Conservation (phyloP, 2,329 filamentous ascomycete genomes). For the Fusarium avenaceum region DNA sequence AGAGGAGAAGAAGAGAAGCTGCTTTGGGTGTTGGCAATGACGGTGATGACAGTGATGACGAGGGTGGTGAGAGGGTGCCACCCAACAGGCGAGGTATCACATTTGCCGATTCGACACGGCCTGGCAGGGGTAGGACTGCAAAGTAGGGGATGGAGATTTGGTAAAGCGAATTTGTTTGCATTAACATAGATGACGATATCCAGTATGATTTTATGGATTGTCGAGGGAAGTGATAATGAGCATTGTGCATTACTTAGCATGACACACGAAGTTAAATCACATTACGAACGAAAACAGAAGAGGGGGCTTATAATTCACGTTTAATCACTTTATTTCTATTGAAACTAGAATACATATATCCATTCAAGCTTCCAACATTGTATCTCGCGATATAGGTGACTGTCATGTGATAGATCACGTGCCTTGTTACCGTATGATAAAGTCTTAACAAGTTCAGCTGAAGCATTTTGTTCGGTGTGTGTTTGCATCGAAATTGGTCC, state of each 20-base stretch:
- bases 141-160: conserved; percentile 25
- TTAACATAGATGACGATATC: conserved; percentile 42
- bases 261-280: conserved; percentile 19
- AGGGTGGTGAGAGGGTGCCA: conserved; percentile 67
- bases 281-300: conserved; percentile 3
- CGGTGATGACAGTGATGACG: conserved; percentile 63
- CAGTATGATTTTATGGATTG: conserved; percentile 27
- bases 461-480: not conserved
- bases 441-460: not conserved
- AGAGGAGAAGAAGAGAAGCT: conserved; percentile 79
- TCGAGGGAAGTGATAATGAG: conserved; percentile 26
- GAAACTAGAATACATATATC: too few species aligned
- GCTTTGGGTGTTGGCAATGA: conserved; percentile 72
- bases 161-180: conserved; percentile 37
- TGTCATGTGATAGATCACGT: conserved; percentile 23
- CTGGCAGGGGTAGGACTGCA: conserved; percentile 36
- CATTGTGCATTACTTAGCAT: conserved; percentile 28
- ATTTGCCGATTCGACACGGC: conserved; percentile 66
- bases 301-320: not conserved
- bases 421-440: not conserved
- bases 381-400: too few species aligned
- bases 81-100: conserved; percentile 69
- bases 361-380: too few species aligned
- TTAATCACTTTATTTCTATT: not conserved
- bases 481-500: not conserved